Conservation (phyloP, 176 grass and related monocot species). For the Saccharum officinarum region DNA sequence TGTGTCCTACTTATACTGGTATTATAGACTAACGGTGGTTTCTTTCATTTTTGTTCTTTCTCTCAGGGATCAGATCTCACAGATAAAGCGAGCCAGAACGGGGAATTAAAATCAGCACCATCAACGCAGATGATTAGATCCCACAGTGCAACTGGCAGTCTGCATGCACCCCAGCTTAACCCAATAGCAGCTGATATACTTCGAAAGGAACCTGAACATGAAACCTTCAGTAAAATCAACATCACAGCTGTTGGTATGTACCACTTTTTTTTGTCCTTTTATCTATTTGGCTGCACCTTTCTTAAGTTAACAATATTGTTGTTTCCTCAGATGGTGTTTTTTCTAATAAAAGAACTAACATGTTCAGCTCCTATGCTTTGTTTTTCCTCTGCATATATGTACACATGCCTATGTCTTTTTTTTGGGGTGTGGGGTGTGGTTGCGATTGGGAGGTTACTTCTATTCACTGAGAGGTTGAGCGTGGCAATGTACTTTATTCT, state of each 20-base stretch:
- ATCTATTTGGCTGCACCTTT: neutral
- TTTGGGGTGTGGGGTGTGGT: neutral
- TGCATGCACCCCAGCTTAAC: constrained; percentile 74
- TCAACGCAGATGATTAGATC: constrained; percentile 84
- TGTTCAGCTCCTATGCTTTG: neutral
- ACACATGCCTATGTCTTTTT: neutral
- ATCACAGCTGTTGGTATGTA: constrained; percentile 78
- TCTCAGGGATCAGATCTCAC: constrained; percentile 49
- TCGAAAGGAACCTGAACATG: constrained; percentile 89
- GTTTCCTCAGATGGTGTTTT: neutral
- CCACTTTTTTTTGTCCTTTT: constrained; percentile 12
- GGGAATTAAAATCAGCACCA: constrained; percentile 55
- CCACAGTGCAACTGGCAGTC: constrained; percentile 80
- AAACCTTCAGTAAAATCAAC: constrained; percentile 74
- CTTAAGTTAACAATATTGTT: neutral
- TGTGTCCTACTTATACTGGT: neutral
- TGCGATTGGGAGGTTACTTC: neutral
- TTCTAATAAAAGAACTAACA: neutral
- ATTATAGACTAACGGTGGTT: neutral
- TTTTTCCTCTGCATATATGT: constrained; percentile 14
- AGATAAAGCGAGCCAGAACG: constrained; percentile 51
- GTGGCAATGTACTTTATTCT: neutral
- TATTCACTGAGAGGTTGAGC: neutral
- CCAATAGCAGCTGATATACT: constrained; percentile 95
- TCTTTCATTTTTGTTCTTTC: neutral